Evolutionary conservation across 108 stramenopile genomes (phyloP).

Genomic region (Mediolabrus comicus): DNA sequence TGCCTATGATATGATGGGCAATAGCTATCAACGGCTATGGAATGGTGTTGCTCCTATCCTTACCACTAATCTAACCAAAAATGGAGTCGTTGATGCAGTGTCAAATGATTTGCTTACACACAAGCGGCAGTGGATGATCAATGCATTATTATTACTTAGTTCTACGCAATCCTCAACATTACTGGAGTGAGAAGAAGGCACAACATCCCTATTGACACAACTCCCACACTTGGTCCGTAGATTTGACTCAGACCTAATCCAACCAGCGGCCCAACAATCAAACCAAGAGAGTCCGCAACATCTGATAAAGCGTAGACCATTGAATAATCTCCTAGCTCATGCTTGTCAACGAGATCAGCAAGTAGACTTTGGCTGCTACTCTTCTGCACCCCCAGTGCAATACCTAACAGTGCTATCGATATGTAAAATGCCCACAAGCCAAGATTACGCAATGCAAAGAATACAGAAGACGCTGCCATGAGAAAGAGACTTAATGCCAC

Average conservation of each 20-base stretch:
- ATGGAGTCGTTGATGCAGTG: too few species aligned
- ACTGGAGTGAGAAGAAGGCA: constrained; percentile 19
- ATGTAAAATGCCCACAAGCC: constrained; percentile 32
- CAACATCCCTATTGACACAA: constrained; percentile 9
- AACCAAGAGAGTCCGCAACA: constrained; percentile 32
- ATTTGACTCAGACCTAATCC: constrained; percentile 23
- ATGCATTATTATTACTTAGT: too few species aligned
- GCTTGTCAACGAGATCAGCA: constrained; percentile 31
- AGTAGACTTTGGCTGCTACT: constrained; percentile 29
- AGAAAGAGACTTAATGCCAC: constrained; percentile 21
- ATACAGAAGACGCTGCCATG: constrained; percentile 23
- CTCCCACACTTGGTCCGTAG: constrained; percentile 19
- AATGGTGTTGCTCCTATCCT: too few species aligned
- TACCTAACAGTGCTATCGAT: constrained; percentile 14
- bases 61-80: too few species aligned
- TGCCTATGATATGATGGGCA: too few species aligned
- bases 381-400: constrained; percentile 18
- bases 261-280: constrained; percentile 37
- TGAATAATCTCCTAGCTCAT: constrained; percentile 24
- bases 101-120: too few species aligned
- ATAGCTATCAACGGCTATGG: too few species aligned
- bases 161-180: constrained; percentile 11
- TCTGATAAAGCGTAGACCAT: constrained; percentile 36
- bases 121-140: too few species aligned
- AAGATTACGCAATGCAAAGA: constrained; percentile 24